Percentiles rank a stretch among this genome's conserved stretches.
phyloP scores from a whole-genome alignment of 2,329 filamentous ascomycete species.

The Triangularia verruculosa region DNA sequence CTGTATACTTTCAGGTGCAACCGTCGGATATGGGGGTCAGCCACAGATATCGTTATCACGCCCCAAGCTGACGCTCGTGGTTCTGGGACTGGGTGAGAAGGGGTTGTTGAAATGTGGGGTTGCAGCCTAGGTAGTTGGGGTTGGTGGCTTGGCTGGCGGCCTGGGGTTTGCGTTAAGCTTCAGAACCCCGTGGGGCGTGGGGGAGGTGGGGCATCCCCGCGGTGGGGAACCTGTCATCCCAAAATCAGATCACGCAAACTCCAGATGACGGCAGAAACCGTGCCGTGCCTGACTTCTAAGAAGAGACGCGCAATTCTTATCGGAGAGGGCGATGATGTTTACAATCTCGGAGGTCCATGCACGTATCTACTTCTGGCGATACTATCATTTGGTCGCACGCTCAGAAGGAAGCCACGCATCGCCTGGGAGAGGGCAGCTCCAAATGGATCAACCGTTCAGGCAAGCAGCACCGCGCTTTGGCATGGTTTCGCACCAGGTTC shows the following conservation, averaged over 20 bases:
- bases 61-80: neutral
- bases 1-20: neutral
- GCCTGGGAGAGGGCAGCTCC: neutral
- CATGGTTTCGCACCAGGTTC: conserved; percentile 16
- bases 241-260: neutral
- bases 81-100: neutral
- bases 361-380: neutral
- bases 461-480: neutral
- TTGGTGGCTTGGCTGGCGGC: conserved; percentile 10
- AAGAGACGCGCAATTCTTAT: neutral
- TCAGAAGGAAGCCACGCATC: neutral
- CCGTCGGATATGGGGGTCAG: neutral
- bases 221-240: neutral
- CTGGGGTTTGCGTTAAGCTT: conserved; percentile 17
- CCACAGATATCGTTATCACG: neutral
- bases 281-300: neutral
- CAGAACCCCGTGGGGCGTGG: conserved; percentile 28
- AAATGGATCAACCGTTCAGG: neutral
- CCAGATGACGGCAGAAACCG: neutral
- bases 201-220: conserved; percentile 12
- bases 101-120: neutral
- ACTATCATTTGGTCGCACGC: neutral
- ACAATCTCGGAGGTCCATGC: no score
- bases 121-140: conserved; percentile 2
- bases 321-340: no score